phyloP scores from a whole-genome alignment of 768 basidiomycete genomes.

The Russula virescens region DNA sequence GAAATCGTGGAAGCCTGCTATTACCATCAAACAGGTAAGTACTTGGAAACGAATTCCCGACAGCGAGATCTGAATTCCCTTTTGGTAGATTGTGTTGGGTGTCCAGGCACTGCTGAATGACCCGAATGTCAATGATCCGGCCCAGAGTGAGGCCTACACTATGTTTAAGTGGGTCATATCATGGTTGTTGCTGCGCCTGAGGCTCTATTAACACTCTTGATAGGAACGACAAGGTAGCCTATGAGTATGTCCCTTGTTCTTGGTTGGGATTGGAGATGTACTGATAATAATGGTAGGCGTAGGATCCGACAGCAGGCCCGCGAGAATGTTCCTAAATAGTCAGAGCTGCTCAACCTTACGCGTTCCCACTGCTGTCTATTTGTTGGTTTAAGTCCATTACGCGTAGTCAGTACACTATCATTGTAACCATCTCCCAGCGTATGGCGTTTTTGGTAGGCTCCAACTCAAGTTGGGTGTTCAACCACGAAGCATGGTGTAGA shows the following conservation, averaged over 20 bases:
- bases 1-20: constrained; percentile 98
- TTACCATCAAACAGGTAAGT: constrained; percentile 94
- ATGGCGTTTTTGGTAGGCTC: constrained; percentile 4
- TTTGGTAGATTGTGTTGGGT: constrained; percentile 77
- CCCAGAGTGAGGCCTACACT: constrained; percentile 97
- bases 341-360: neutral
- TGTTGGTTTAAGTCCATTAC: constrained; percentile 15
- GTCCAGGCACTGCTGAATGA: constrained; percentile 94
- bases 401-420: constrained; percentile 11
- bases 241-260: constrained; percentile 59
- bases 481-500: neutral
- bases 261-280: neutral
- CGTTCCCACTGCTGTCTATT: constrained; percentile 11
- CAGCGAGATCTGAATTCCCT: neutral
- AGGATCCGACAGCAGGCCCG: constrained; percentile 81
- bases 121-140: constrained; percentile 95
- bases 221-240: constrained; percentile 91
- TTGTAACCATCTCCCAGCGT: constrained; percentile 13
- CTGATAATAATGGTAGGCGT: constrained; percentile 41
- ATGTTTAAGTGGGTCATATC: constrained; percentile 88
- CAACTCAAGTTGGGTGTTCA: neutral
- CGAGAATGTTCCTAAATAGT: constrained; percentile 83
- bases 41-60: neutral
- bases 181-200: neutral
- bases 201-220: neutral